Base-by-base conservation (phyloP, 768 basidiomycete genomes). In the Neoboletus subvelutipes region DNA sequence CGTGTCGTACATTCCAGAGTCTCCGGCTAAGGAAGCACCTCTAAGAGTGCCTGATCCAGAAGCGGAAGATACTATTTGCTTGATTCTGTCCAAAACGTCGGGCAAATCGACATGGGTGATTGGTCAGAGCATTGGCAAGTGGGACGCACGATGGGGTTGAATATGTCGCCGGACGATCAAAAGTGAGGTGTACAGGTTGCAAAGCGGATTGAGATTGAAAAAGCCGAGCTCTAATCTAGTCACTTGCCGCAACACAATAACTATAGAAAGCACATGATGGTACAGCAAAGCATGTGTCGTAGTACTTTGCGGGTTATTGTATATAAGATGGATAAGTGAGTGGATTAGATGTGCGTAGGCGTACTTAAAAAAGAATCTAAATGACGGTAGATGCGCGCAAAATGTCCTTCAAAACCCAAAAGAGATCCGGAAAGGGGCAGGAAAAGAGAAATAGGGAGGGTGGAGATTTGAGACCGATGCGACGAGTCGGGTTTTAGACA, bases 61-160 rank as follows among this genome's bases (percentile, higher is more conserved):
- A 41, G 80, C 79, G 3, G 84, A 85, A 51, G 83, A 86, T 58
- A 81, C 80, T 1, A 76, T 77, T 70, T 77, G 73, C 61, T 52
- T 84, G 39, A 60, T 83, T 45, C 52, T 81, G 70, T 45, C 69
- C 61, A 50, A 59, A 33, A 50, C 50, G 1, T 37, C 52, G 20
- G 51, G 15, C 18, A 49, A 22, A 22, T 55, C 56, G 3, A 64
- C 61, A 0, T 86, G 82, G 79, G 72, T 75, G 22, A 65, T 81
- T 37, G 74, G 70, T 7, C 80, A 86, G 59, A 78, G 77, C 43
- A 54, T 75, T 13, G 74, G 78, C 50, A 65, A 64, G 43, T 77
- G 72, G 74, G 79, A 80, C 40, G 58, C 71, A 28, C 64, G 77
- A 50, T 78, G 76, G 74, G 78, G 76, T 12, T 79, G 54, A 70